Evolutionary conservation across 345 rosid species (phyloP).

Genomic region (Citrus hindsii): DNA sequence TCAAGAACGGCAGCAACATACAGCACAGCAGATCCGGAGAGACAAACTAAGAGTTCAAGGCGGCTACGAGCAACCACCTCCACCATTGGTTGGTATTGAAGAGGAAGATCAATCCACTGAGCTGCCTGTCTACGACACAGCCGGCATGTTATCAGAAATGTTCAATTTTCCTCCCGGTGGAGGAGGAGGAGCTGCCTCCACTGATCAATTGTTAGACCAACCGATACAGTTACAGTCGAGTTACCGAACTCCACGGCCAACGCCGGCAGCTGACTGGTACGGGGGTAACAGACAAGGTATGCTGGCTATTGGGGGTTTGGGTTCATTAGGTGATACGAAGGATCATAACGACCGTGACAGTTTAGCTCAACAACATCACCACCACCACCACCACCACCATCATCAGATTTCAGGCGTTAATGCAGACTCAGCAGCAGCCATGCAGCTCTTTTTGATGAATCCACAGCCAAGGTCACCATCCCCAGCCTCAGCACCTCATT

Average conservation of each 20-base stretch:
- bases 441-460: conserved; percentile 89
- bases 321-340: conserved; percentile 34
- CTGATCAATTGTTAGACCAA: conserved; percentile 29
- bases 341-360: conserved; percentile 26
- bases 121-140: conserved; percentile 64
- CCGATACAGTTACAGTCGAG: conserved; percentile 26
- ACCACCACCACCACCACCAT: conserved; percentile 43
- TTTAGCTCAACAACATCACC: conserved; percentile 29
- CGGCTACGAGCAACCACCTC: conserved; percentile 33
- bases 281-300: conserved; percentile 29
- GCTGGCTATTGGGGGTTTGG: conserved; percentile 21
- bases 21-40: conserved; percentile 66
- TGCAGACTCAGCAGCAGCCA: conserved; percentile 78
- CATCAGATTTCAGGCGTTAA: conserved; percentile 62
- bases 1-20: conserved; percentile 39
- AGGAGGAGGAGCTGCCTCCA: conserved; percentile 19
- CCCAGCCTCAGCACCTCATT: conserved; percentile 35
- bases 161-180: conserved; percentile 66
- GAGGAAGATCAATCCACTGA: conserved; percentile 41
- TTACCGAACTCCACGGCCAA: conserved; percentile 20
- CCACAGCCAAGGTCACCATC: conserved; percentile 84
- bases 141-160: conserved; percentile 96
- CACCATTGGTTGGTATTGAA: conserved; percentile 52
- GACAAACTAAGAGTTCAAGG: conserved; percentile 55
- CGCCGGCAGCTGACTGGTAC: conserved; percentile 43